These are phyloP conservation scores for Pythium diclinum DNA, from an alignment of 352 stramenopile genomes.

Conservation along the genomic window DNA sequence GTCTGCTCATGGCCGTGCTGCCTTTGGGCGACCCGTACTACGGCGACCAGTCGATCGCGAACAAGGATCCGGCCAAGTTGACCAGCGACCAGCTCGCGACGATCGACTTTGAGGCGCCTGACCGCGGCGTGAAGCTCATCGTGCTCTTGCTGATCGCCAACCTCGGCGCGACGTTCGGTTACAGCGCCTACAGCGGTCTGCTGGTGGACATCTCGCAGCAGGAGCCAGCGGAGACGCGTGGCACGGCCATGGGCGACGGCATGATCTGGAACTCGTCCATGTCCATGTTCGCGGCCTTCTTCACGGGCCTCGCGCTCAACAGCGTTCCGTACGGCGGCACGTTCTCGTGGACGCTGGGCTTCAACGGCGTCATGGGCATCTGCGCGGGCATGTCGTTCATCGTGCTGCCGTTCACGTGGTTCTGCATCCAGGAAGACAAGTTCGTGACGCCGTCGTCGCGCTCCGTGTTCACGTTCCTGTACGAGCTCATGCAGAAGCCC, in stretches of 20 bases:
- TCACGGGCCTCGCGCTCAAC: conserved; percentile 63
- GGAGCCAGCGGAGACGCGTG: conserved; percentile 40
- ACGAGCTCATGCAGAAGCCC: conserved; percentile 49
- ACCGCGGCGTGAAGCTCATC: conserved; percentile 46
- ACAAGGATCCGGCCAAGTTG: conserved; percentile 28
- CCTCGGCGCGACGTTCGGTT: conserved; percentile 44
- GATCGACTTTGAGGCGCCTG: conserved; percentile 41
- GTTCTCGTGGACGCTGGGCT: conserved; percentile 45
- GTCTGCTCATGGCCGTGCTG: conserved; percentile 36
- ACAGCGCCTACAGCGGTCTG: conserved; percentile 42
- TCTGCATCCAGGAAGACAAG: conserved; percentile 46
- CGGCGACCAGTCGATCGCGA: conserved; percentile 35
- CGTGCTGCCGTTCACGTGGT: conserved; percentile 42
- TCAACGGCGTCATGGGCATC: conserved; percentile 51
- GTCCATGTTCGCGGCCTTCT: conserved; percentile 36
- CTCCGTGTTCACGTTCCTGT: conserved; percentile 34
- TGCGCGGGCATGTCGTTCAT: conserved; percentile 33
- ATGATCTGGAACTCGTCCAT: conserved; percentile 12
- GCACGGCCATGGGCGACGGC: conserved; percentile 30
- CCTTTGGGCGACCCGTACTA: conserved; percentile 55
- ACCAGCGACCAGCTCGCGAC: conserved; percentile 35
- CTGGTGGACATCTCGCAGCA: conserved; percentile 57
- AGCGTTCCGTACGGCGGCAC: conserved; percentile 46
- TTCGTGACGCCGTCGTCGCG: conserved; percentile 25
- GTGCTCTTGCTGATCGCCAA: conserved; percentile 56